Conservation (phyloP, 1,284 basidiomycete species). For the Apiotrichum sp. region DNA sequence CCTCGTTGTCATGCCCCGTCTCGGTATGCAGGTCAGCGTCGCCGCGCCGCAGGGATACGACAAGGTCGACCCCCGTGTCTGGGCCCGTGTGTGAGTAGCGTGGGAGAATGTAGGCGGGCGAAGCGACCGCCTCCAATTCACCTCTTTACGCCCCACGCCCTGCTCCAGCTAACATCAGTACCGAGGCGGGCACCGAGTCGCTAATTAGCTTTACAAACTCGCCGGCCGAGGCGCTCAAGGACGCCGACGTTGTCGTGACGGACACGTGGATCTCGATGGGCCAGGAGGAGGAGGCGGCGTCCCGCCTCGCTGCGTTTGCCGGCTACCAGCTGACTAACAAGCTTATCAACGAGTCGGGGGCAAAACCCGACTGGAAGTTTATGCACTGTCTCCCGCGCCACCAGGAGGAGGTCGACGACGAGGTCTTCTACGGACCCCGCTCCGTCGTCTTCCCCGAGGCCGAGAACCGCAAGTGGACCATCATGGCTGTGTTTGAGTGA, state of each 20-base stretch:
- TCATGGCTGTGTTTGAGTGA: slow-evolving; percentile 59
- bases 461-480: slow-evolving; percentile 91
- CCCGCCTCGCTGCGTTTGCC: slow-evolving; percentile 76
- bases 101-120: not conserved
- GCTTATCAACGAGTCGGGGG: slow-evolving; percentile 69
- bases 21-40: slow-evolving; percentile 80
- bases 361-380: slow-evolving; percentile 87
- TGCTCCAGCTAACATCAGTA: slow-evolving; percentile 18
- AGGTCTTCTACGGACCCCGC: slow-evolving; percentile 57
- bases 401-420: slow-evolving; percentile 86
- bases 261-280: slow-evolving; percentile 99
- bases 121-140: too few species aligned
- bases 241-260: slow-evolving; percentile 89
- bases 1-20: slow-evolving; percentile 85
- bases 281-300: slow-evolving; percentile 88
- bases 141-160: too few species aligned
- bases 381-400: slow-evolving; percentile 94
- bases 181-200: slow-evolving; percentile 37
- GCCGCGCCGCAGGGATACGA: slow-evolving; percentile 66
- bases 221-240: slow-evolving; percentile 77
- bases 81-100: slow-evolving; percentile 59
- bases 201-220: slow-evolving; percentile 42
- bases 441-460: slow-evolving; percentile 51
- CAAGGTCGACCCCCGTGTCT: slow-evolving; percentile 67
- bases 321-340: slow-evolving; percentile 93